Evolutionary conservation across 257 asterid genomes (phyloP), one percentile per base, ranked within the genome.

Genomic region (Euphrasia confusa): DNA sequence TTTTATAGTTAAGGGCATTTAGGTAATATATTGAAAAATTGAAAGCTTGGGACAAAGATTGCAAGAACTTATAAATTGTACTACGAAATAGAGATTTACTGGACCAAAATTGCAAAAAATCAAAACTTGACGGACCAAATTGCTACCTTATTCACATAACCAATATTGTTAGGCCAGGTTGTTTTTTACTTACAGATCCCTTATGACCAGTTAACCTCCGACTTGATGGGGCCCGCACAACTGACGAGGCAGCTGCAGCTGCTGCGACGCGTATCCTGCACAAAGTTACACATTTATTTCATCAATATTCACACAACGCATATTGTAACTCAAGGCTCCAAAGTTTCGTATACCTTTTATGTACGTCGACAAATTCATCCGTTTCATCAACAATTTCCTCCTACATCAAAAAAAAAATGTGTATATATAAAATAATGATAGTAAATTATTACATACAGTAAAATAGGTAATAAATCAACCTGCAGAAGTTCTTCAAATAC

Each of bases 311-410:
- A 37, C 55, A 26, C 57, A 53, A 56, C 27, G 9, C 50, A 35
- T 3, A 49, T 4, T 49, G 21, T 1, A 70, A 58, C 35, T 64
- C 17, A 69, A 54, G 17, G 63, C 66, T 18, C 7, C 45, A 57
- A 74, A 71, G 57, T 28, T 14, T 45, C 5, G 45, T 14, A 35
- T 68, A 85, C 97, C 95, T 87, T 75, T 74, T 87, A 64, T 90
- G 97, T 50, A 90, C 96, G 68, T 90, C 96, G 26, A 90, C 97
- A 70, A 53, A 90, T 72, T 87, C 97, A 63, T 90, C 97, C 0
- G 97, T 87, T 83, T 90, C 97, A 24, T 90, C 97, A 3, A 90
- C 97, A 65, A 90, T 90, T 79, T 90, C 95, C 75, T 90, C 97
- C 95, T 87, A 80, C 70, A 77, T 30, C 24, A 1, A 21, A 21